These are phyloP conservation scores for Waltiozyma sp. DNA, from an alignment of 1,139 yeast species.

Conservation along the genomic window DNA sequence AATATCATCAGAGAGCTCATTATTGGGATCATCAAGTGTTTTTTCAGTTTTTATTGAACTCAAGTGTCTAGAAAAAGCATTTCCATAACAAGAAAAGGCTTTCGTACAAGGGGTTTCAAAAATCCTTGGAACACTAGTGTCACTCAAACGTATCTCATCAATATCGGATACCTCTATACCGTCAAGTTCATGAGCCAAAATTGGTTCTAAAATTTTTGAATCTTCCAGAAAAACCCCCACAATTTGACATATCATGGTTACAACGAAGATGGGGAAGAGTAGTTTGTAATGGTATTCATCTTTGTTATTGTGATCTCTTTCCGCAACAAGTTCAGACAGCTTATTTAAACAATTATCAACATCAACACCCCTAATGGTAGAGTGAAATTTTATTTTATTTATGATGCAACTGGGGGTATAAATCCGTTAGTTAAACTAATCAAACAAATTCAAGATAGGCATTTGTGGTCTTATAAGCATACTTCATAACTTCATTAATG, in stretches of 20 bases:
- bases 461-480: background rate
- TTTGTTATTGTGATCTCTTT: background rate
- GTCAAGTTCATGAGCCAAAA: background rate
- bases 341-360: background rate
- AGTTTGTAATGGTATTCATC: background rate
- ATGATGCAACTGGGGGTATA: no score
- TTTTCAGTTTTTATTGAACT: no score
- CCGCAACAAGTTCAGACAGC: background rate
- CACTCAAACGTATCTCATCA: no score
- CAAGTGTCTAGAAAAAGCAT: no score
- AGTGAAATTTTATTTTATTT: no score
- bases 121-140: no score
- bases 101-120: no score
- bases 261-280: background rate
- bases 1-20: background rate
- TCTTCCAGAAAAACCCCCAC: background rate
- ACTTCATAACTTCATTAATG: background rate
- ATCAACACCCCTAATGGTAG: background rate
- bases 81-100: no score
- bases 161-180: background rate
- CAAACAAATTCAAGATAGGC: no score
- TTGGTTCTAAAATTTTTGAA: background rate
- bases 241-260: background rate
- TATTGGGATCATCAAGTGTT: no score
- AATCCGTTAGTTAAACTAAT: no score